Percentiles rank a stretch among this genome's conserved stretches.
Evolutionary conservation across 306 rosid genomes (phyloP).

Genomic region (Carpinus fangiana): DNA sequence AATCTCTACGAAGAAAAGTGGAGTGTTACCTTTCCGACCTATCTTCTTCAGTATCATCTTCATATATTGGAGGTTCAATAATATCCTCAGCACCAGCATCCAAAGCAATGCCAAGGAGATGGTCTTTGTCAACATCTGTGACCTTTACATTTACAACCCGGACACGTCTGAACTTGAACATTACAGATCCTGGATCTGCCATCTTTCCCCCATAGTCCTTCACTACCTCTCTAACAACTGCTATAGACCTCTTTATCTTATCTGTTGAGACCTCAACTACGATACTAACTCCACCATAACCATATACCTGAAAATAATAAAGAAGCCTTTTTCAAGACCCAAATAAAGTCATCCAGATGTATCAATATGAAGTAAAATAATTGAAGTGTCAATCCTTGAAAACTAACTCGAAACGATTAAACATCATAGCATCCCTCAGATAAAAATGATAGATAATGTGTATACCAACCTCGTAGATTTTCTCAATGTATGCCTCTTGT

Average conservation of each 20-base stretch:
- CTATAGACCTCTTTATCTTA: constrained; percentile 78
- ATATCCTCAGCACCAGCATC: constrained; percentile 96
- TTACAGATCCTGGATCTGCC: constrained; percentile 92
- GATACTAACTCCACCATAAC: constrained; percentile 91
- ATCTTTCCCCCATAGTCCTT: constrained; percentile 91
- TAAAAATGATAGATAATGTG: constrained; percentile 25
- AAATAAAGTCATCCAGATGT: background rate
- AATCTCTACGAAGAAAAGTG: constrained; percentile 3
- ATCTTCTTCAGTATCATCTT: constrained; percentile 85
- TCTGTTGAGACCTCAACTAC: constrained; percentile 93
- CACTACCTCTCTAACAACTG: constrained; percentile 77
- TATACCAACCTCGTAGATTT: constrained; percentile 69
- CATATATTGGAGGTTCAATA: constrained; percentile 75
- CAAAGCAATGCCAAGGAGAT: constrained; percentile 68
- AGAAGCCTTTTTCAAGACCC: constrained; percentile 1
- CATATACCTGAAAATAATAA: constrained; percentile 63
- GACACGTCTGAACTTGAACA: constrained; percentile 80
- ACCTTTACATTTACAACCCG: constrained; percentile 73
- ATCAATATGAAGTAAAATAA: constrained; percentile 4
- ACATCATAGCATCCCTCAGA: background rate
- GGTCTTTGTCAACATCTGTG: constrained; percentile 74
- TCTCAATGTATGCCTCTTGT: constrained; percentile 88
- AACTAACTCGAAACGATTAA: background rate
- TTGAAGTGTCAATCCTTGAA: constrained; percentile 18
- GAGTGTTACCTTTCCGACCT: constrained; percentile 59